Evolutionary conservation across 371 early-diverging fungal genomes (phyloP).

Genomic region (Mortierella sp.): DNA sequence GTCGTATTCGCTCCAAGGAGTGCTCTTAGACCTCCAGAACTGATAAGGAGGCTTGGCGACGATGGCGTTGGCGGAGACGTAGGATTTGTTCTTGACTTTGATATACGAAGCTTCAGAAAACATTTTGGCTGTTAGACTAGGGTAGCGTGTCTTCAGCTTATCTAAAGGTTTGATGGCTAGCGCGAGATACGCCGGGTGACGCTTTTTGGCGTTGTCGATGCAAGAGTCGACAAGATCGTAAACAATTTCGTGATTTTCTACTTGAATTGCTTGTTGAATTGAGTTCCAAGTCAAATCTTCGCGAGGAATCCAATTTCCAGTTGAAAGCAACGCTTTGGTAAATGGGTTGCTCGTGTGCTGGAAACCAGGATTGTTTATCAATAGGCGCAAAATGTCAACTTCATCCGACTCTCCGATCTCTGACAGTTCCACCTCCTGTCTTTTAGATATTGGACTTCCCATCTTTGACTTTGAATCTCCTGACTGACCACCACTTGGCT

Average conservation of each 20-base stretch:
- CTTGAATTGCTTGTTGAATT: neutral
- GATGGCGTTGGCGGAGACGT: neutral
- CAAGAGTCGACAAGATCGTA: neutral
- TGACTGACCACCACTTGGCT: no score
- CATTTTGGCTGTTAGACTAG: neutral
- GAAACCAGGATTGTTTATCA: neutral
- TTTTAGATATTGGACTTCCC: no score
- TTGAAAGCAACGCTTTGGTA: neutral
- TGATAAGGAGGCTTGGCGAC: neutral
- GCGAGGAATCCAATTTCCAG: neutral
- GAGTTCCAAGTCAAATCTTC: neutral
- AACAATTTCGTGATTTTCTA: neutral
- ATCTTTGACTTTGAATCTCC: no score
- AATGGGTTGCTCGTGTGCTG: neutral
- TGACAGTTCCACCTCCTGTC: no score
- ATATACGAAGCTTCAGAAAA: neutral
- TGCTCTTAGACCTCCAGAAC: neutral
- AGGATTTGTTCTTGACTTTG: neutral
- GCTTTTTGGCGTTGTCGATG: neutral
- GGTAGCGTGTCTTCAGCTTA: neutral
- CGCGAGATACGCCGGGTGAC: neutral
- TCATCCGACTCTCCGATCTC: no score
- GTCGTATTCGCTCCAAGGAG: slow-evolving; percentile 22
- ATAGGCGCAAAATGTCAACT: neutral
- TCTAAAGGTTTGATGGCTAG: neutral